Conservation (phyloP, 805 yeast genomes). For the Candida tibetensis region DNA sequence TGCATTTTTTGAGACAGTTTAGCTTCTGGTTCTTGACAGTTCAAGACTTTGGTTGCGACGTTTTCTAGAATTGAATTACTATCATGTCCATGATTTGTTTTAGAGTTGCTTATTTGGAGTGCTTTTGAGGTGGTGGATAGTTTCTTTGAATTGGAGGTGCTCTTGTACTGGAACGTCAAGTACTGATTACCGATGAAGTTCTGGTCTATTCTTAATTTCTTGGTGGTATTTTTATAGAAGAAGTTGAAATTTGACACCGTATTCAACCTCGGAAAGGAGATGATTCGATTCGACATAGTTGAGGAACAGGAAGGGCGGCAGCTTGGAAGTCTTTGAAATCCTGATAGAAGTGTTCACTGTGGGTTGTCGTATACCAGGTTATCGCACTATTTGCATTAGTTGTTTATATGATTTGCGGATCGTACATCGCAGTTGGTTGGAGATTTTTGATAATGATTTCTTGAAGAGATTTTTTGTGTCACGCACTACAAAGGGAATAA, state of each 20-base stretch:
- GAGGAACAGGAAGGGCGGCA: background rate
- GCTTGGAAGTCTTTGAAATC: background rate
- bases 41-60: slow-evolving; percentile 44
- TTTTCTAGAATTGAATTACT: slow-evolving; percentile 24
- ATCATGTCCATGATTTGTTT: background rate
- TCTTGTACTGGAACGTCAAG: slow-evolving; percentile 7
- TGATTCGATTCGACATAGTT: slow-evolving; percentile 17
- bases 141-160: background rate
- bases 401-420: background rate
- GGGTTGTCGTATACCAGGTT: background rate
- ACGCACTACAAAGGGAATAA: too few species aligned
- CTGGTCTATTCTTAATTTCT: slow-evolving; percentile 26
- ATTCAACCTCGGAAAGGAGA: slow-evolving; percentile 14
- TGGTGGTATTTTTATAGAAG: slow-evolving; percentile 36
- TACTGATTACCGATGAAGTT: slow-evolving; percentile 35
- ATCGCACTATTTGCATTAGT: background rate
- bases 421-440: background rate
- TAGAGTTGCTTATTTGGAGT: background rate
- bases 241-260: slow-evolving; percentile 27
- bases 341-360: background rate
- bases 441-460: background rate
- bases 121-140: background rate
- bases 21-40: slow-evolving; percentile 42
- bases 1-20: slow-evolving; percentile 19
- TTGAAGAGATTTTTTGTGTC: too few species aligned